phyloP scores from a whole-genome alignment of 1,284 basidiomycete species.

The Rhodotorula mucilaginosa region DNA sequence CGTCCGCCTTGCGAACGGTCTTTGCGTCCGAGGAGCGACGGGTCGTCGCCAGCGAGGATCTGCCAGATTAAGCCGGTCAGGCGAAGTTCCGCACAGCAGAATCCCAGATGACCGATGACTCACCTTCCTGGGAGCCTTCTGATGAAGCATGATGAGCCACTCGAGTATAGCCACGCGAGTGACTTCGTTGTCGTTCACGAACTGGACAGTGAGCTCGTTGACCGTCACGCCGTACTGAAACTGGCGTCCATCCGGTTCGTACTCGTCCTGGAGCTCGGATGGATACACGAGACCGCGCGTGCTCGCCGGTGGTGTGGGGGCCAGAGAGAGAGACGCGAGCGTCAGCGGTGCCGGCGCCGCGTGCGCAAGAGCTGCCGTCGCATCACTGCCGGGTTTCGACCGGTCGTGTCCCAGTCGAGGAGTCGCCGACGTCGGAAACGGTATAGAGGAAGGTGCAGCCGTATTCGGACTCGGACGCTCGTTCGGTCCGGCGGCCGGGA shows the following conservation, averaged over 20 bases:
- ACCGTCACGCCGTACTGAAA: slow-evolving; percentile 93
- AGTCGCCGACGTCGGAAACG: slow-evolving; percentile 20
- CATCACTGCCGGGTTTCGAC: slow-evolving; percentile 45
- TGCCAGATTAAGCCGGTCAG: slow-evolving; percentile 45
- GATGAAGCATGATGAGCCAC: slow-evolving; percentile 98
- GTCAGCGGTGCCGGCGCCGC: slow-evolving; percentile 32
- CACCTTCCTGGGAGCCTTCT: slow-evolving; percentile 92
- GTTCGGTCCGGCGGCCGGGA: slow-evolving; percentile 1
- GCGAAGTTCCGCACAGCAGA: no score
- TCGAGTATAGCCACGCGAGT: slow-evolving; percentile 92
- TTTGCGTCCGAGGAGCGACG: slow-evolving; percentile 56
- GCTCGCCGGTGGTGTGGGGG: background rate
- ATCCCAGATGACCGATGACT: background rate
- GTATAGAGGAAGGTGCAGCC: slow-evolving; percentile 19
- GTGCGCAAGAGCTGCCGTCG: slow-evolving; percentile 33
- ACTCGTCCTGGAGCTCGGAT: slow-evolving; percentile 13
- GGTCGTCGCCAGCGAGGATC: slow-evolving; percentile 94
- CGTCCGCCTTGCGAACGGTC: background rate
- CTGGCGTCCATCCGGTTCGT: slow-evolving; percentile 46
- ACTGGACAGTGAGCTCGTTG: slow-evolving; percentile 85
- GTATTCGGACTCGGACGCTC: background rate
- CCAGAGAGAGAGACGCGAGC: slow-evolving; percentile 30
- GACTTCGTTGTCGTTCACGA: slow-evolving; percentile 93
- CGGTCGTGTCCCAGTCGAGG: slow-evolving; percentile 32
- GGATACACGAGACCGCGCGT: background rate